Evolutionary conservation across 192 early-diverging fungal genomes (phyloP), one percentile per base, ranked within the genome.

Genomic region (Geranomyces michiganensis): DNA sequence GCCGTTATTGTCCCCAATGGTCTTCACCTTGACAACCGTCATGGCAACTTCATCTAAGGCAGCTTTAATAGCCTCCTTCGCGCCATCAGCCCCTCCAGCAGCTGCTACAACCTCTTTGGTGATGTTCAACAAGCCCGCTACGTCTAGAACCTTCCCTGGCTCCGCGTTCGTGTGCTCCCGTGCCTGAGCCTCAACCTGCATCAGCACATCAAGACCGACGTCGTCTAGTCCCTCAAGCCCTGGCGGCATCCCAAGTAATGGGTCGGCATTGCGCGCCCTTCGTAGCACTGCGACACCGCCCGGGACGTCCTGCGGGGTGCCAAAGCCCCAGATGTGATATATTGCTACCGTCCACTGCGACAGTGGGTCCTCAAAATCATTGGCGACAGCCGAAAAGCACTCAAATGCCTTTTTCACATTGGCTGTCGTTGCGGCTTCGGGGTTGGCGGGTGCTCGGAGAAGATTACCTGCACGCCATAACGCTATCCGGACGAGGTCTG

Each of bases 291-390:
- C 55, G 48, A 83, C 59, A 12, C 67, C 81, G 46, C 63, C 33
- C 9, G 41, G 3, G 22, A 81, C 68, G 62, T 83, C 62, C 56
- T 73, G 76, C 26, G 69, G 56, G 45, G 71, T 62, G 15, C 81
- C 81, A 60, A 80, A 83, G 46, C 78, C 81, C 48, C 80, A 77
- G 22, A 81, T 47, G 44, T 68, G 48, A 49, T 82, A 81, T 22
- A 81, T 76, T 14, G 73, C 76, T 30, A 83, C 32, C 29, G 79
- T 81, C 76, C 76, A 83, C n/a, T 33, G 15, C 22, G 73, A 56
- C 27, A 67, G 76, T 10, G 70, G 74, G 55, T 83, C 79, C 19
- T 70, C 71, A 17, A 31, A 64, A 6, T 17, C 27, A n/a, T 12
- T 15, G 5, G 61, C 70, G 1, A 48, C 61, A 15, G 31, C 22